Percentiles rank a stretch among this genome's conserved stretches.
Conservation (phyloP, 2,329 filamentous ascomycete genomes). For the Curvularia verruculosa region DNA sequence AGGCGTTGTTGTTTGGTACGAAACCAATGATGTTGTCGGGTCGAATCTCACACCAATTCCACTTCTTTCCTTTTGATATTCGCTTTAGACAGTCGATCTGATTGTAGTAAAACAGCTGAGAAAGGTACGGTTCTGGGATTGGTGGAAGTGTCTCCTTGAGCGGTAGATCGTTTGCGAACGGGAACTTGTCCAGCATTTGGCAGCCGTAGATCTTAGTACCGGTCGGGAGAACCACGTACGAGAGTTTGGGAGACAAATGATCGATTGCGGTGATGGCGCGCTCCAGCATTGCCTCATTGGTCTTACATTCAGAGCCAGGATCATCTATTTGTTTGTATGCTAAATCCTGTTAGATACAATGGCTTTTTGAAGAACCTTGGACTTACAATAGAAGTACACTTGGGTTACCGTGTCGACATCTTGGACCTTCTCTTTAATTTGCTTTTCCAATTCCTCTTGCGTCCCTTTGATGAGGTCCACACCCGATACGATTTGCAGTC, state of each 20-base stretch:
- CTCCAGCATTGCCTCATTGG: conserved; percentile 49
- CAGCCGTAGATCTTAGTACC: conserved; percentile 51
- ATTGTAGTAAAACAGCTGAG: conserved; percentile 51
- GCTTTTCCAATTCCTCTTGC: conserved; percentile 41
- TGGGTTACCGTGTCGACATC: conserved; percentile 49
- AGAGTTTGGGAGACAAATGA: conserved; percentile 32
- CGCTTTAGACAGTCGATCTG: conserved; percentile 50
- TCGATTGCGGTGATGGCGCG: conserved; percentile 46
- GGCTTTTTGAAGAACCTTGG: not conserved
- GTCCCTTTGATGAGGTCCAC: conserved; percentile 49
- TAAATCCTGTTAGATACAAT: conserved; percentile 8
- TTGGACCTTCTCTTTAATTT: conserved; percentile 45
- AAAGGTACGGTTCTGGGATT: conserved; percentile 44
- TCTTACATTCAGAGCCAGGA: conserved; percentile 35
- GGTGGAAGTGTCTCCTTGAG: conserved; percentile 40
- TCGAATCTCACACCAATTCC: conserved; percentile 52
- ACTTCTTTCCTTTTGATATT: conserved; percentile 47
- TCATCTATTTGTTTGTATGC: conserved; percentile 43
- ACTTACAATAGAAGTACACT: conserved; percentile 49
- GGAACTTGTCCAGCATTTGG: conserved; percentile 46
- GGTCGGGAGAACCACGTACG: conserved; percentile 43
- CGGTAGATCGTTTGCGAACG: conserved; percentile 40
- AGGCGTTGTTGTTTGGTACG: conserved; percentile 51
- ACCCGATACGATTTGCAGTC: conserved; percentile 49
- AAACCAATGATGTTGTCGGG: conserved; percentile 53